Conservation (phyloP, 1,284 basidiomycete genomes). For the Rhodofomes roseus region DNA sequence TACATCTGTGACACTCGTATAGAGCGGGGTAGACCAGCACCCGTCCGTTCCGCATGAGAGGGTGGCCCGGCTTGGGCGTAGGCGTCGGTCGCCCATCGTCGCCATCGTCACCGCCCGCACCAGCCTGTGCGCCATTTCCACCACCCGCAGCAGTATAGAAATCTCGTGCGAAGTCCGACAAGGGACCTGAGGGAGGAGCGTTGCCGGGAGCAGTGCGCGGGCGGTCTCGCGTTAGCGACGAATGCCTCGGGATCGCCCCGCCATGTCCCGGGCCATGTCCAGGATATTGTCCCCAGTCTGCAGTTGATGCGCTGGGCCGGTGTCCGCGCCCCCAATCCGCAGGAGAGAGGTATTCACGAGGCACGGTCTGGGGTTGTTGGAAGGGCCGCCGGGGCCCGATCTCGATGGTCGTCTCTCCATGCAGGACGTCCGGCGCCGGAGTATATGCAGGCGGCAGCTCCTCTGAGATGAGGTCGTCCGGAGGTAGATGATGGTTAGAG, state of each 20-base stretch:
- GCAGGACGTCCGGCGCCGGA: slow-evolving; percentile 42
- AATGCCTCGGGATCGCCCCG: slow-evolving; percentile 20
- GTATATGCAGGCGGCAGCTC: slow-evolving; percentile 69
- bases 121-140: slow-evolving; percentile 7
- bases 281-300: neutral
- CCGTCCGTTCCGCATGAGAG: slow-evolving; percentile 54
- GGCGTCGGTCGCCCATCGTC: slow-evolving; percentile 60
- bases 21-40: slow-evolving; percentile 66
- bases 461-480: slow-evolving; percentile 30
- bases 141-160: slow-evolving; percentile 50
- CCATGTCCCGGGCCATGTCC: slow-evolving; percentile 3
- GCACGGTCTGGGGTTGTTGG: slow-evolving; percentile 38
- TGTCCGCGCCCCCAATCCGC: slow-evolving; percentile 12
- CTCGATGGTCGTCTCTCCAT: slow-evolving; percentile 60
- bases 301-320: slow-evolving; percentile 5
- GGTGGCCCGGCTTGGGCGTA: slow-evolving; percentile 59
- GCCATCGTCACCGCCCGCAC: slow-evolving; percentile 10
- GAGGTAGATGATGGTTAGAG: slow-evolving; percentile 6
- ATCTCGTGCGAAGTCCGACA: slow-evolving; percentile 54
- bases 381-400: slow-evolving; percentile 61
- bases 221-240: slow-evolving; percentile 6
- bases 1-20: slow-evolving; percentile 53
- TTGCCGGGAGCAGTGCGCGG: slow-evolving; percentile 10
- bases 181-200: slow-evolving; percentile 8
- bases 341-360: slow-evolving; percentile 10